Base-by-base conservation (phyloP, 228 moss, liverwort and hornwort species). In the Sphagnum magellanicum region DNA sequence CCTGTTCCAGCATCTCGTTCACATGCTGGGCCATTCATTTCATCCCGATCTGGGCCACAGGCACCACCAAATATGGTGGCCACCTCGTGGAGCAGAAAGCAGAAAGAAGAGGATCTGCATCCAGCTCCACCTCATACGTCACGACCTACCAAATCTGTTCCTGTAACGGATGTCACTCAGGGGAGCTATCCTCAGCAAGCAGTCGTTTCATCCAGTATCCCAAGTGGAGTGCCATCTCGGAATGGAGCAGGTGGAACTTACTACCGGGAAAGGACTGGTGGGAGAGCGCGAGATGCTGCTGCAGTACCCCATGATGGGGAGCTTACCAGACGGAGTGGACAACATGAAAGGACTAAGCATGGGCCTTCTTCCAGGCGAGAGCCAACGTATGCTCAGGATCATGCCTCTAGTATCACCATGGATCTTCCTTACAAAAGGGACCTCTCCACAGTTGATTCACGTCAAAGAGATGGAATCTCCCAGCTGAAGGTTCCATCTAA, bases 11-110 rank as follows among this genome's bases (percentile, higher is more conserved):
- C 85, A 13, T 75, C 76, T 50, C 84, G 98, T 61, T 67, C 89
- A 1, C 94, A 82, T 70, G 91, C 88, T 5, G 72, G 81, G 63
- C 76, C 89, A 68, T 81, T 89, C 52, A 74, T 81, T 53, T 91
- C 94, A 55, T 83, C 91, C 9, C 88, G 89, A 61, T 98, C 98
- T 55, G 98, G 98, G 46, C 98, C 98, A 16, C 98, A 98, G 78
- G 85, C 90, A 52, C 83, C 78, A 53, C 70, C 81, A n/a, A 88
- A 87, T 76, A 64, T 81, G 61, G 82, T 75, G 8, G 87, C 90
- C 72, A 88, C 74, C 47, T 84, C 98, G 68, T 98, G 98, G 98
- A 78, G 78, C 48, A 98, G 90, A 80, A 98, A 93, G 67, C 85
- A 90, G 64, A 91, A 90, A 75, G 97, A 98, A n/a, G 93, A 93